Base-by-base conservation (phyloP, 2,329 filamentous ascomycete species). In the Epichloe typhina region DNA sequence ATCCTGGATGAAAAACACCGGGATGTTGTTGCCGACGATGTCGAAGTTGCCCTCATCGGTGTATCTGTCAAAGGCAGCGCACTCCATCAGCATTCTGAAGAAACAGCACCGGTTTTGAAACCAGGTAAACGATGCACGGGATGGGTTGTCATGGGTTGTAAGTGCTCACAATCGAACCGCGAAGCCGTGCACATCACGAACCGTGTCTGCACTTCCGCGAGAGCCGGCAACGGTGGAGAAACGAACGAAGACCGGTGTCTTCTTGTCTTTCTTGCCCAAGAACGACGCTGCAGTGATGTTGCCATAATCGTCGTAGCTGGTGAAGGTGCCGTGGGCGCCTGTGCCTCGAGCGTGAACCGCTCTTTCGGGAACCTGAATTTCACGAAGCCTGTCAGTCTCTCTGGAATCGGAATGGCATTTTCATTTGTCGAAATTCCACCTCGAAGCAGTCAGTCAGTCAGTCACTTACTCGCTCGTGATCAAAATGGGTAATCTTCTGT, bases 151-250 rank as follows among this genome's bases (percentile, higher is more conserved):
- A 21, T 9, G 5, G 31, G 21, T 17, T 40, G 35, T 5, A 37
- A 21, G n/a, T 17, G 59, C 69, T 57, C 59, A 72, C 62, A 69
- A 62, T 53, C 66, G 62, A 13, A 61, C 61, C 3, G 84, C 84
- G 58, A 87, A 88, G 1, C 84, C 84, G 54, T 84, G 83, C 0
- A 87, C 82, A 68, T 88, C 84, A 37, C 85, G 76, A 6, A 75
- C 82, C 0, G 82, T 83, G 58, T 88, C 84, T 2, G 80, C 76
- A 57, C 80, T 84, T 33, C 84, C 85, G 13, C 79, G 73, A 36
- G 77, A 83, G 2, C 83, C 83, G 19, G 82, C 79, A 9, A 89
- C 85, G 2, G 84, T 88, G 0, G 84, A 88, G 62, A 88, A 86
- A 15, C 84, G 80, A n/a, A 83, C 70, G 58, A 87, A 86, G 0